Evolutionary conservation across 2,329 filamentous ascomycete species (phyloP).

Genomic region (Ampelomyces quisqualis): DNA sequence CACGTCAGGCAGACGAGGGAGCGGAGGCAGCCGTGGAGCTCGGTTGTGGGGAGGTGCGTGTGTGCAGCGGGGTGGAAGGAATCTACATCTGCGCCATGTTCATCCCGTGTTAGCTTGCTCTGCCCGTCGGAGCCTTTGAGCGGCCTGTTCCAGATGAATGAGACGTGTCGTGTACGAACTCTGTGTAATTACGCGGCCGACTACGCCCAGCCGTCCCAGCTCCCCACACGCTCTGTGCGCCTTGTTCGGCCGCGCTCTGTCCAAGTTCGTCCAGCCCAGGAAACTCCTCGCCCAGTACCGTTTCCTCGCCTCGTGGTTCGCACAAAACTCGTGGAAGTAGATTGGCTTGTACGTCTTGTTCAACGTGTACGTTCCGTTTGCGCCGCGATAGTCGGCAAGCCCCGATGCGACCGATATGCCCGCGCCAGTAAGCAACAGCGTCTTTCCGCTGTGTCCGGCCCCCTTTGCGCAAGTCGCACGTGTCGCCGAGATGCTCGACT

Average conservation of each 20-base stretch:
- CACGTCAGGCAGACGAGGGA: slow-evolving; percentile 81
- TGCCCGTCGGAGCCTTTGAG: too few species aligned
- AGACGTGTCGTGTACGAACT: slow-evolving; percentile 50
- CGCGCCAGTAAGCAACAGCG: slow-evolving; percentile 73
- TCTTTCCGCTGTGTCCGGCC: slow-evolving; percentile 51
- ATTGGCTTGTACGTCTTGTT: slow-evolving; percentile 90
- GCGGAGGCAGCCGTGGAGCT: slow-evolving; percentile 89
- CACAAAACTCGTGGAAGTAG: slow-evolving; percentile 86
- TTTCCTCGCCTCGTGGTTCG: slow-evolving; percentile 79
- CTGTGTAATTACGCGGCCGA: slow-evolving; percentile 82
- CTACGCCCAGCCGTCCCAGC: slow-evolving; percentile 69
- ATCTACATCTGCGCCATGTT: slow-evolving; percentile 66
- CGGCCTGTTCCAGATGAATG: too few species aligned
- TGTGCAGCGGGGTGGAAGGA: slow-evolving; percentile 84
- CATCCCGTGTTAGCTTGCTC: background rate
- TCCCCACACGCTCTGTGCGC: slow-evolving; percentile 76
- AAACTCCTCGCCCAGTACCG: slow-evolving; percentile 96
- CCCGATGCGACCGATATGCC: slow-evolving; percentile 93
- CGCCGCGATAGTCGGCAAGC: slow-evolving; percentile 86
- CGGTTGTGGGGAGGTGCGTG: slow-evolving; percentile 70
- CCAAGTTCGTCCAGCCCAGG: slow-evolving; percentile 82
- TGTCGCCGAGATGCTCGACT: slow-evolving; percentile 5
- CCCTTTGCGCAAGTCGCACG: slow-evolving; percentile 1
- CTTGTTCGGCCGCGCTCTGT: slow-evolving; percentile 75
- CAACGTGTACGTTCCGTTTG: slow-evolving; percentile 85